A percentile compares a stretch with the other conserved stretches of the same genome.
Evolutionary conservation across 1,284 basidiomycete species (phyloP).

Genomic region (Crucibulum parvulum): DNA sequence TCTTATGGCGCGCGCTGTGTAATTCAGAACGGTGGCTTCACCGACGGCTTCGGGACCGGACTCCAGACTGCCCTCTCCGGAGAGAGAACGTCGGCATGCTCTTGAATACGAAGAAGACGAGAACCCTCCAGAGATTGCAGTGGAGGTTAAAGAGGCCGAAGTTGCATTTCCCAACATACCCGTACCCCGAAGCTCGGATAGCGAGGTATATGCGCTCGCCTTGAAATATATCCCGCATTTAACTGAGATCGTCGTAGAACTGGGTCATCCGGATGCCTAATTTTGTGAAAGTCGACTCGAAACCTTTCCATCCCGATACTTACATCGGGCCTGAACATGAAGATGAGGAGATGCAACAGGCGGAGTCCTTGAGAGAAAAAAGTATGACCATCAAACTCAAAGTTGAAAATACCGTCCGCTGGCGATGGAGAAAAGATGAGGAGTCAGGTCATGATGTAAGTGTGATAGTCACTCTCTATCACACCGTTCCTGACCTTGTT

Average conservation of each 20-base stretch:
- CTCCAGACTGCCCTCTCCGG: slow-evolving; percentile 69
- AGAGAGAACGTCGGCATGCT: slow-evolving; percentile 70
- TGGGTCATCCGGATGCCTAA: slow-evolving; percentile 88
- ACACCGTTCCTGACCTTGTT: slow-evolving; percentile 1
- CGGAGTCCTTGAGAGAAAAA: slow-evolving; percentile 67
- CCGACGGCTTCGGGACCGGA: slow-evolving; percentile 61
- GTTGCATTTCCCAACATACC: slow-evolving; percentile 83
- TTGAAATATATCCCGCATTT: slow-evolving; percentile 2
- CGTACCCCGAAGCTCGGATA: slow-evolving; percentile 73
- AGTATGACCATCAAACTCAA: slow-evolving; percentile 85
- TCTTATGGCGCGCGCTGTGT: background rate
- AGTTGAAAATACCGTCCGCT: slow-evolving; percentile 90
- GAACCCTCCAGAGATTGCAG: slow-evolving; percentile 57
- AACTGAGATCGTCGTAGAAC: slow-evolving; percentile 50
- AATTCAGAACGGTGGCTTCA: slow-evolving; percentile 37
- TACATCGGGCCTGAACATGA: slow-evolving; percentile 85
- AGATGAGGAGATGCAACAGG: slow-evolving; percentile 65
- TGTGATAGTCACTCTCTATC: slow-evolving; percentile 15
- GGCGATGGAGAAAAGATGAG: slow-evolving; percentile 85
- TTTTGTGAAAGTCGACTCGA: slow-evolving; percentile 83
- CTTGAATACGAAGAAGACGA: slow-evolving; percentile 88
- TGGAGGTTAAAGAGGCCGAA: slow-evolving; percentile 70
- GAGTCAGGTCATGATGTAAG: slow-evolving; percentile 69
- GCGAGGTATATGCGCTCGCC: slow-evolving; percentile 57
- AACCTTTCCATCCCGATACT: slow-evolving; percentile 82